Percentiles rank a stretch among this genome's conserved stretches.
Conservation (phyloP, 1,284 basidiomycete genomes). For the Cryptococcus hybrid region DNA sequence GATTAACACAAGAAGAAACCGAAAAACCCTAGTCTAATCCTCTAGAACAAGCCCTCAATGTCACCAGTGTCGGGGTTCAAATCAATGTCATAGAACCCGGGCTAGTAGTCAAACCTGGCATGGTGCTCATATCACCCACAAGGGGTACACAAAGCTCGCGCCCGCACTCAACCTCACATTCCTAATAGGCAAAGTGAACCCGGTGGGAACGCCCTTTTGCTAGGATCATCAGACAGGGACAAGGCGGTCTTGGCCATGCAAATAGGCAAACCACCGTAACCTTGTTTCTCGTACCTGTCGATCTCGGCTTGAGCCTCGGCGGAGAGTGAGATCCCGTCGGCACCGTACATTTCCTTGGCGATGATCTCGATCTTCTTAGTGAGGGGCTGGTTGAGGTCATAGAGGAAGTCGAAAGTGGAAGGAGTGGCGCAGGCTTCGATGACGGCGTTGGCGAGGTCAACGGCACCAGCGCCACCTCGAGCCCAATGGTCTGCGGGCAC, state of each 20-base stretch:
- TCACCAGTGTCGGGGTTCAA: constrained; percentile 50
- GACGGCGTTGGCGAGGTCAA: constrained; percentile 82
- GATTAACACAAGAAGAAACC: no score
- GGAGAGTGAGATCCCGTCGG: constrained; percentile 81
- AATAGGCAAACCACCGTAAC: constrained; percentile 56
- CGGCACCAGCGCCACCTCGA: constrained; percentile 82
- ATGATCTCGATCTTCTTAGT: constrained; percentile 85
- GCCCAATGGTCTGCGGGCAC: constrained; percentile 98
- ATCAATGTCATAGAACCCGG: constrained; percentile 61
- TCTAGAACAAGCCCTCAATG: constrained; percentile 49
- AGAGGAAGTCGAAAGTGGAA: constrained; percentile 85
- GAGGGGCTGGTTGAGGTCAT: constrained; percentile 79
- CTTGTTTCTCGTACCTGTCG: constrained; percentile 85
- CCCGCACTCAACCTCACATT: constrained; percentile 87
- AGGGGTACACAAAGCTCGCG: constrained; percentile 93
- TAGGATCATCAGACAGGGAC: constrained; percentile 93
- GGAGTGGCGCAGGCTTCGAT: constrained; percentile 78
- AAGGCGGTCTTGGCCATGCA: constrained; percentile 99
- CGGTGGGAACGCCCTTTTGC: constrained; percentile 84
- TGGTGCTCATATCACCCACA: constrained; percentile 92
- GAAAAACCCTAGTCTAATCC: no score
- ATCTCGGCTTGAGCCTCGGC: constrained; percentile 82
- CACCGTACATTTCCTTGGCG: constrained; percentile 84
- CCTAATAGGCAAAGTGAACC: constrained; percentile 91
- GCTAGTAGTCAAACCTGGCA: constrained; percentile 94